Conservation (phyloP, 768 basidiomycete species). For the Hirschioporus abietinus region DNA sequence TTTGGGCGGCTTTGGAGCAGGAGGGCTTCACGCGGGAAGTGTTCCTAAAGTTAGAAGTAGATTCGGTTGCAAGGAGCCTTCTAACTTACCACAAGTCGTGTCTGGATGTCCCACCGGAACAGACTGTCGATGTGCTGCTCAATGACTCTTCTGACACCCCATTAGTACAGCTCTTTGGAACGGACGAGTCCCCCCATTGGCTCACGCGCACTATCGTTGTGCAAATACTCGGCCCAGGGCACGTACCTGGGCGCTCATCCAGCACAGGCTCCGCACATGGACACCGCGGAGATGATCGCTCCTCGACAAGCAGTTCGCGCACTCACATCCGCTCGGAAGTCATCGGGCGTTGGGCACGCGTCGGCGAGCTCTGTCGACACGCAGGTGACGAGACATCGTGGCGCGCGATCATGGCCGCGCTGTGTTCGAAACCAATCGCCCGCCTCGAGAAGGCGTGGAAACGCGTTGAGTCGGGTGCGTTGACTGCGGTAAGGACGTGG, state of each 20-base stretch:
- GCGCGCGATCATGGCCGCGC: constrained; percentile 64
- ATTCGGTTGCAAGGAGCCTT: constrained; percentile 58
- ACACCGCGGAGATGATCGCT: constrained; percentile 25
- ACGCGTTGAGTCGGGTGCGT: constrained; percentile 55
- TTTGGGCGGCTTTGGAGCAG: constrained; percentile 50
- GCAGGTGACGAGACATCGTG: constrained; percentile 77
- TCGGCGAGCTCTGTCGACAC: constrained; percentile 69
- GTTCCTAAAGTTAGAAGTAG: constrained; percentile 56
- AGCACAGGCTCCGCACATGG: constrained; percentile 19
- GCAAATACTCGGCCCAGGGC: constrained; percentile 63
- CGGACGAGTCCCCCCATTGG: constrained; percentile 73
- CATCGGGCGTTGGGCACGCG: constrained; percentile 64
- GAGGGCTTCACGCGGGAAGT: constrained; percentile 68
- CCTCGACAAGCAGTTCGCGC: constrained; percentile 35
- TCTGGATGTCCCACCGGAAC: constrained; percentile 5
- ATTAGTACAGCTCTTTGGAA: constrained; percentile 50
- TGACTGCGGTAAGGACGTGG: constrained; percentile 64
- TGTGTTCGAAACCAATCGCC: constrained; percentile 71
- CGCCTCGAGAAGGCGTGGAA: constrained; percentile 78
- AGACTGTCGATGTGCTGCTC: not conserved
- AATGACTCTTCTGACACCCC: constrained; percentile 4
- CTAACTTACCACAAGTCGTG: constrained; percentile 47
- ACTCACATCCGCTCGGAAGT: constrained; percentile 71
- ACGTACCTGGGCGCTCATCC: constrained; percentile 22
- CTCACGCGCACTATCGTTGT: constrained; percentile 66